Percentiles rank a stretch among this genome's conserved stretches.
phyloP scores from a whole-genome alignment of 73 alveolate genomes.

The Tetrahymena thermophila region DNA sequence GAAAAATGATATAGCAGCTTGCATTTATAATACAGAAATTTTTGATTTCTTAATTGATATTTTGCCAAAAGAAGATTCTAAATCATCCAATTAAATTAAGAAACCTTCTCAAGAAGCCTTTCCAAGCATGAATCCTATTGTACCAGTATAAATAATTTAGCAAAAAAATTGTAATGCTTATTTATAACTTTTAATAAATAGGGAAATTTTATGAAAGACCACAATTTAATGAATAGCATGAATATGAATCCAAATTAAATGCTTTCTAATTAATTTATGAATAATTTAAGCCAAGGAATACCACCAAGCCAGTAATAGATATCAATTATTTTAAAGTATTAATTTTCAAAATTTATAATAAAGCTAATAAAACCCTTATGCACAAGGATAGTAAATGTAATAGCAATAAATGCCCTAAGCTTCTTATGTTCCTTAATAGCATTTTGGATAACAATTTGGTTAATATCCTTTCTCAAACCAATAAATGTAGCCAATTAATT shows the following conservation, averaged over 20 bases:
- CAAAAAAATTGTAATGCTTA: no score
- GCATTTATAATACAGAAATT: constrained; percentile 88
- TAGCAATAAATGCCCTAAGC: not conserved
- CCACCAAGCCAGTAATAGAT: not conserved
- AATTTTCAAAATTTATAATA: not conserved
- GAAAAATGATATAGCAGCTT: constrained; percentile 92
- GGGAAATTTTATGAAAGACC: not conserved
- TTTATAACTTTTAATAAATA: not conserved
- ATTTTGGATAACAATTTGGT: not conserved
- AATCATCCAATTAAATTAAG: constrained; percentile 13
- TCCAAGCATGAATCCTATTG: not conserved
- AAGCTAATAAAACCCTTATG: not conserved
- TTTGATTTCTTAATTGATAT: constrained; percentile 86
- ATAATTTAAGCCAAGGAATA: not conserved
- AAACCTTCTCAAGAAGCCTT: constrained; percentile 27
- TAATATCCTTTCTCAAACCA: not conserved
- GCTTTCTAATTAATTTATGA: not conserved
- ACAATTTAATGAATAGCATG: not conserved
- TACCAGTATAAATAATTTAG: not conserved
- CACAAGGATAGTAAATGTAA: not conserved
- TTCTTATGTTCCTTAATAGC: not conserved
- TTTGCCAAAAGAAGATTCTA: constrained; percentile 37
- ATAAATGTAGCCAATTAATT: not conserved
- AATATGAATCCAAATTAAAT: not conserved
- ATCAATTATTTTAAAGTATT: not conserved